These are phyloP conservation scores for Erodium maritimum DNA, from an alignment of 345 rosid genomes.

Conservation along the genomic window DNA sequence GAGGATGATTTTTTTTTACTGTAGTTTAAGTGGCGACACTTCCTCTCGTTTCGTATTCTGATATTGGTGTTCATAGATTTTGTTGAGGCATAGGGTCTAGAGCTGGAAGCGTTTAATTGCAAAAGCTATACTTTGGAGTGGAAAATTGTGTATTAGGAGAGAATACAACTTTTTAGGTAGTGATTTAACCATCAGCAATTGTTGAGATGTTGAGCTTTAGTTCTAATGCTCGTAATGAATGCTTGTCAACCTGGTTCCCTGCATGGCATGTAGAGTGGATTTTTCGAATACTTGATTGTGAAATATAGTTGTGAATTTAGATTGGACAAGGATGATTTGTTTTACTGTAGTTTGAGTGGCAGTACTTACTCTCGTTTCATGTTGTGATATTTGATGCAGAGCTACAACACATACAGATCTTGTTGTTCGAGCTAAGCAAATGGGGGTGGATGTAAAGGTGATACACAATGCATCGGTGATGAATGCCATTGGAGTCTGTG, in stretches of 20 bases:
- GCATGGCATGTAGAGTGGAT: neutral
- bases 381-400: conserved; percentile 26
- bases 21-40: no score
- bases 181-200: no score
- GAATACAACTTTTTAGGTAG: no score
- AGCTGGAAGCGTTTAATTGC: no score
- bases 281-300: neutral
- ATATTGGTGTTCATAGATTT: no score
- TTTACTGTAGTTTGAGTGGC: neutral
- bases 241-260: neutral
- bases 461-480: conserved; percentile 88
- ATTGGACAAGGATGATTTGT: neutral
- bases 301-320: neutral
- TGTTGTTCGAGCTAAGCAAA: conserved; percentile 77
- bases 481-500: conserved; percentile 89
- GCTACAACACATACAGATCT: conserved; percentile 93
- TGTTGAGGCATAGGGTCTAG: no score
- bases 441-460: conserved; percentile 59
- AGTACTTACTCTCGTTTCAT: neutral
- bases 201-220: neutral
- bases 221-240: neutral
- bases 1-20: no score
- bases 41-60: no score
- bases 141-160: no score
- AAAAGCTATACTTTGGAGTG: no score